Conservation (phyloP, 495 filamentous ascomycete species). For the Cryomyces antarcticus region DNA sequence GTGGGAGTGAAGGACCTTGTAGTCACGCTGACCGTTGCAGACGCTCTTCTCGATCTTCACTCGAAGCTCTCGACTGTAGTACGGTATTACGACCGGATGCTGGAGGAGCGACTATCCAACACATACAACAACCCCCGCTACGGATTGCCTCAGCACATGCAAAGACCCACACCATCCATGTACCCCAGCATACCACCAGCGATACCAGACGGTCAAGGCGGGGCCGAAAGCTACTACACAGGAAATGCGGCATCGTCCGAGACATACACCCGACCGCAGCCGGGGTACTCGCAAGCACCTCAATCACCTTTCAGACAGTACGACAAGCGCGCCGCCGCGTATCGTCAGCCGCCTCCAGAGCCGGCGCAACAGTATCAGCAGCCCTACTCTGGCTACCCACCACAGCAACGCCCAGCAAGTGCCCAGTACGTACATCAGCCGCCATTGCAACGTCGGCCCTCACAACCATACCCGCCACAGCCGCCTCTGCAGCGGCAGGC, state of each 20-base stretch:
- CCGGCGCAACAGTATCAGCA: slow-evolving; percentile 9
- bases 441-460: slow-evolving; percentile 7
- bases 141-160: slow-evolving; percentile 28
- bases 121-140: slow-evolving; percentile 63
- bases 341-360: slow-evolving; percentile 2
- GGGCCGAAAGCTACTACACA: slow-evolving; percentile 66
- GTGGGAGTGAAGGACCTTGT: not conserved
- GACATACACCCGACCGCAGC: not conserved
- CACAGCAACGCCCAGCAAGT: slow-evolving; percentile 6
- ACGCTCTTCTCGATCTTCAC: slow-evolving; percentile 84
- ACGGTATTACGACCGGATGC: slow-evolving; percentile 95
- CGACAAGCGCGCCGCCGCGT: slow-evolving; percentile 13
- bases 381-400: slow-evolving; percentile 4
- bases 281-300: slow-evolving; percentile 8
- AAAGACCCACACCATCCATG: slow-evolving; percentile 29
- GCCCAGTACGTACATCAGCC: slow-evolving; percentile 5
- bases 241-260: slow-evolving; percentile 28
- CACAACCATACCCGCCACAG: slow-evolving; percentile 8
- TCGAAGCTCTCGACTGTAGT: slow-evolving; percentile 91
- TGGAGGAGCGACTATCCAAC: slow-evolving; percentile 82
- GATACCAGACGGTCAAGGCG: slow-evolving; percentile 25
- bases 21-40: slow-evolving; percentile 21
- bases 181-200: slow-evolving; percentile 44
- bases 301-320: slow-evolving; percentile 14
- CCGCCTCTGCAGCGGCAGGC: slow-evolving; percentile 6